A percentile compares a stretch with the other conserved stretches of the same genome.
Conservation (phyloP, 2,329 filamentous ascomycete species). For the Exophiala bonariae region DNA sequence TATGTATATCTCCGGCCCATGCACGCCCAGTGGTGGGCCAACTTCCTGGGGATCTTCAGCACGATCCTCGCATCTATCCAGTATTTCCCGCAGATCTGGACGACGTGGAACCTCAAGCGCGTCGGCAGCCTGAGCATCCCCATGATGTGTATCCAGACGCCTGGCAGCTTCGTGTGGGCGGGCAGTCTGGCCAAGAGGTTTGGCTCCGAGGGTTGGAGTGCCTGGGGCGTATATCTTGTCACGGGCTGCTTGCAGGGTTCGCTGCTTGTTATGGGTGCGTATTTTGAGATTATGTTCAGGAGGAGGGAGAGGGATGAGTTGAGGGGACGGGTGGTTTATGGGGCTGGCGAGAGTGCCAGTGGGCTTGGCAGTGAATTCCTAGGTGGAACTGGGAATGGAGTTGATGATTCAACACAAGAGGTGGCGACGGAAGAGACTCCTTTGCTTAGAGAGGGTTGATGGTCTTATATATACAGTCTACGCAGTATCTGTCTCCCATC, state of each 20-base stretch:
- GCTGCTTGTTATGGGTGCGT: slow-evolving; percentile 76
- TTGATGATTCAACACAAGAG: slow-evolving; percentile 14
- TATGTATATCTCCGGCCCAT: slow-evolving; percentile 64
- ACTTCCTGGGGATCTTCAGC: slow-evolving; percentile 77
- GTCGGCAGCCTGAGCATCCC: slow-evolving; percentile 90
- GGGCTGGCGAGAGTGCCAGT: background rate
- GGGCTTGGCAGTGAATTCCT: slow-evolving; percentile 3
- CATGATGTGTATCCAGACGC: slow-evolving; percentile 98
- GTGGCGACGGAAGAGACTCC: slow-evolving; percentile 16
- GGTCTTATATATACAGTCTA: too few species aligned
- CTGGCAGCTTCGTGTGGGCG: slow-evolving; percentile 87
- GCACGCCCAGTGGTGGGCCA: slow-evolving; percentile 76
- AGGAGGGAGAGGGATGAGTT: slow-evolving; percentile 22
- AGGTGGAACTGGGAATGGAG: background rate
- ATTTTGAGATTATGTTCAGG: slow-evolving; percentile 52
- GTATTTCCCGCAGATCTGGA: slow-evolving; percentile 94
- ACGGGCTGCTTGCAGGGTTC: slow-evolving; percentile 83
- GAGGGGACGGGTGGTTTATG: slow-evolving; percentile 4
- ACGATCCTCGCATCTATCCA: slow-evolving; percentile 80
- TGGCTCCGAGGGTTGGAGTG: slow-evolving; percentile 85
- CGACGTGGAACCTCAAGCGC: slow-evolving; percentile 80
- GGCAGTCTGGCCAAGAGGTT: slow-evolving; percentile 77
- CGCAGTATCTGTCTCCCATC: background rate
- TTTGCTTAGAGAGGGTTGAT: slow-evolving; percentile 10
- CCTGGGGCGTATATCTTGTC: slow-evolving; percentile 88